Conservation (phyloP, 2,329 filamentous ascomycete genomes). For the Calonectria naviculata region DNA sequence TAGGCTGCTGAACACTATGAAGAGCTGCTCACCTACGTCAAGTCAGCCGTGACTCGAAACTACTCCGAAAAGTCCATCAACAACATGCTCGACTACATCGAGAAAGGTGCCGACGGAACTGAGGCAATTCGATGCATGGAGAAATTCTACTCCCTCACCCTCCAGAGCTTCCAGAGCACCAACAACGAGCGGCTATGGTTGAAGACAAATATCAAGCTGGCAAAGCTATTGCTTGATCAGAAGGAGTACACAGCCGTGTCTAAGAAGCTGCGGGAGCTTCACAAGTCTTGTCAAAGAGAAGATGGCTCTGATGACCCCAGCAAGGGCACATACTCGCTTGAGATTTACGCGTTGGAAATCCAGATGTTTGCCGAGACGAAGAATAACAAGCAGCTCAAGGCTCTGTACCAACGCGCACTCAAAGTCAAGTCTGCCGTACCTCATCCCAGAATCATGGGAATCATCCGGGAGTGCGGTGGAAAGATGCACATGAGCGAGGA, state of each 20-base stretch:
- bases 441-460: slow-evolving; percentile 98
- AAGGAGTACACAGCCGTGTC: slow-evolving; percentile 86
- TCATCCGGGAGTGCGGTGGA: slow-evolving; percentile 97
- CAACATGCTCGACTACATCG: slow-evolving; percentile 98
- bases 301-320: slow-evolving; percentile 92
- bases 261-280: slow-evolving; percentile 88
- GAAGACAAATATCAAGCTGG: slow-evolving; percentile 98
- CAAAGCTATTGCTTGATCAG: slow-evolving; percentile 89
- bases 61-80: slow-evolving; percentile 99
- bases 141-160: slow-evolving; percentile 92
- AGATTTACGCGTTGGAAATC: slow-evolving; percentile 97
- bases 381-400: slow-evolving; percentile 97
- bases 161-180: slow-evolving; percentile 94
- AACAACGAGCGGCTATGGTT: slow-evolving; percentile 98
- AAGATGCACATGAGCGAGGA: slow-evolving; percentile 99
- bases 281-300: slow-evolving; percentile 86
- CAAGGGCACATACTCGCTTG: slow-evolving; percentile 95
- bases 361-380: slow-evolving; percentile 98
- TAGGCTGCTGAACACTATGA: slow-evolving; percentile 93
- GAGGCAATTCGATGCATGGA: slow-evolving; percentile 86
- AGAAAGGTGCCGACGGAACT: slow-evolving; percentile 82
- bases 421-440: slow-evolving; percentile 96
- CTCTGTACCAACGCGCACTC: slow-evolving; percentile 89
- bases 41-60: slow-evolving; percentile 95
- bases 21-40: slow-evolving; percentile 97